Conservation (phyloP, 2,329 filamentous ascomycete species). For the Sarocladium brachiariae region DNA sequence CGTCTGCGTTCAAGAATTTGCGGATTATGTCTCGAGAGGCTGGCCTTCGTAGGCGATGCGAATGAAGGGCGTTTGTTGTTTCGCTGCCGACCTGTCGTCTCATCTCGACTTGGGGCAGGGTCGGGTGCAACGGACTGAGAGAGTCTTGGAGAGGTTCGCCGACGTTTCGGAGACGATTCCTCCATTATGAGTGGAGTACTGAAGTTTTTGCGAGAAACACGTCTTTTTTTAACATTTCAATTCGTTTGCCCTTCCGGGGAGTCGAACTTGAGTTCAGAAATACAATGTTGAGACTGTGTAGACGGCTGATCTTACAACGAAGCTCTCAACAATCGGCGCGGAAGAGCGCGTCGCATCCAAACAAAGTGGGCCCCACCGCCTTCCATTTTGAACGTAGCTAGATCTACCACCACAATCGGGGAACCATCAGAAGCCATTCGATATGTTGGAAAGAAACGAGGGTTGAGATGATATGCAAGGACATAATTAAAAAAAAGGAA, state of each 20-base stretch:
- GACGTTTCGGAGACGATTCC: slow-evolving; percentile 55
- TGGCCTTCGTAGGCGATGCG: slow-evolving; percentile 60
- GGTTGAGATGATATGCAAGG: too few species aligned
- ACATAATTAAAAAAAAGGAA: too few species aligned
- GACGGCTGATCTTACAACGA: too few species aligned
- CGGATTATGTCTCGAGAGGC: slow-evolving; percentile 54
- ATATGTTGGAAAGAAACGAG: not conserved
- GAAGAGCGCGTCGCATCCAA: slow-evolving; percentile 6
- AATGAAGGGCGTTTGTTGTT: slow-evolving; percentile 48
- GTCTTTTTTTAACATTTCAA: too few species aligned
- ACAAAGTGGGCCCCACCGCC: slow-evolving; percentile 8
- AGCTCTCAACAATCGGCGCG: not conserved
- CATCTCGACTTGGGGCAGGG: slow-evolving; percentile 12
- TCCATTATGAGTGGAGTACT: slow-evolving; percentile 29
- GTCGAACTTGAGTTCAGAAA: too few species aligned
- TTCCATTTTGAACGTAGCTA: not conserved
- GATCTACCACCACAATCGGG: not conserved
- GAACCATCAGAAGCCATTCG: not conserved
- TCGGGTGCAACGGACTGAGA: slow-evolving; percentile 10
- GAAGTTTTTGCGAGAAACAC: too few species aligned
- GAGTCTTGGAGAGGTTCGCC: slow-evolving; percentile 46
- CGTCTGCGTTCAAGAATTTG: slow-evolving; percentile 44
- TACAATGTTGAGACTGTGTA: too few species aligned
- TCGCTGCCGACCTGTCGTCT: slow-evolving; percentile 13
- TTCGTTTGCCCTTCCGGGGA: too few species aligned